Percentiles rank a stretch among this genome's conserved stretches.
These are phyloP conservation scores for Salicornia ramosissima DNA, from an alignment of 148 eudicot genomes.

Conservation along the genomic window DNA sequence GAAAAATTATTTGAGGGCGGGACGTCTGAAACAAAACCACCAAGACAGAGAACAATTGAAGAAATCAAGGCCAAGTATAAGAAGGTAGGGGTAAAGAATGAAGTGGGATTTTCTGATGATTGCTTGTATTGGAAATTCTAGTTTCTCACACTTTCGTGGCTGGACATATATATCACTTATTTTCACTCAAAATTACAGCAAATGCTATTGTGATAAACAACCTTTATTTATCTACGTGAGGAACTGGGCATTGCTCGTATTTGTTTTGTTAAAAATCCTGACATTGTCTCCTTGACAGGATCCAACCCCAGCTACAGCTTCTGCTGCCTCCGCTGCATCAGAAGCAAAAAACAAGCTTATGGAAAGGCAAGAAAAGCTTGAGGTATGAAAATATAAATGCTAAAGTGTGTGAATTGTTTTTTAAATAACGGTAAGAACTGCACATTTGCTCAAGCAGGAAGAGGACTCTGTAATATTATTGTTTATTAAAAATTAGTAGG, in stretches of 20 bases:
- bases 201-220: no score
- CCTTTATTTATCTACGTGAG: no score
- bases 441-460: not conserved
- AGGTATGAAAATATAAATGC: constrained; percentile 40
- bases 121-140: no score
- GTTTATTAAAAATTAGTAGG: no score
- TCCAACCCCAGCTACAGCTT: constrained; percentile 49
- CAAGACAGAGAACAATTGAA: constrained; percentile 68
- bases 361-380: constrained; percentile 88
- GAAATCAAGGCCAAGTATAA: constrained; percentile 94
- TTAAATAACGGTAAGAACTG: not conserved
- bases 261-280: constrained; percentile 13
- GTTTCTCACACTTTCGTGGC: no score
- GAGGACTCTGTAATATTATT: no score
- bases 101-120: not conserved
- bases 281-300: constrained; percentile 46
- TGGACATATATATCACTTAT: no score
- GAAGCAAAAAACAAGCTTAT: constrained; percentile 85
- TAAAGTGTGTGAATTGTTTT: not conserved
- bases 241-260: no score
- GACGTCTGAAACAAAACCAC: constrained; percentile 59
- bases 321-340: constrained; percentile 59
- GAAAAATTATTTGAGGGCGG: constrained; percentile 74
- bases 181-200: no score
- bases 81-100: constrained; percentile 44